Base-by-base conservation (phyloP, 306 rosid genomes). In the Rosa persica region DNA sequence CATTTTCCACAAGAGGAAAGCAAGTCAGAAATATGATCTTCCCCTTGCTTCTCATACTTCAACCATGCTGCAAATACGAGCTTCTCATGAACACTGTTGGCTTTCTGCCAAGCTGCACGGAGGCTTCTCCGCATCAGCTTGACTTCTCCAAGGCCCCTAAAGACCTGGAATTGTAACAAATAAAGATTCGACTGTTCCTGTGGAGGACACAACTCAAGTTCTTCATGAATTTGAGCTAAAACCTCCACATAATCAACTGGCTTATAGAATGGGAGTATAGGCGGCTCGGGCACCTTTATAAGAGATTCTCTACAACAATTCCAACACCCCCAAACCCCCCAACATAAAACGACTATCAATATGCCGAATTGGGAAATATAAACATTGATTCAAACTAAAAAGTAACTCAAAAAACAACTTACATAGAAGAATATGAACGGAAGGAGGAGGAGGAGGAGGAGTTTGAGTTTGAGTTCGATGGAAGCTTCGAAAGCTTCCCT, bases 151-250 rank as follows among this genome's bases (percentile, higher is more conserved):
- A 90, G 90, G 77, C 98, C 97, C 79, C 86, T 90, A 85, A 91
- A 93, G 84, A 93, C 90, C 85, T 91, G 98, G 69, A 86, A 90
- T 65, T 93, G 97, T 74, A 90, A 82, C 87, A 93, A 79, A 88
- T 81, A 89, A 82, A 91, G 93, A 80, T 86, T 91, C 44, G 98
- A 87, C 81, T 89, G 86, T 69, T 89, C 97, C 76, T 85, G 87
- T 15, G 82, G 85, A 70, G 92, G 73, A 80, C 97, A 93, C 11
- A 88, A 84, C 88, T 91, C 97, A 19, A 93, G 98, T 81, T 93
- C 96, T 85, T 93, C 97, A 78, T 93, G 98, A 84, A 93, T 91
- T 91, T 91, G 98, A 80, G 98, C 95, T 76, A 93, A 87, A 78
- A 91, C 89, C 85, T 93, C 88, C 23, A 93, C 96, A 84, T 93